phyloP scores from a whole-genome alignment of 1,284 basidiomycete genomes.

The Malassezia brasiliensis region DNA sequence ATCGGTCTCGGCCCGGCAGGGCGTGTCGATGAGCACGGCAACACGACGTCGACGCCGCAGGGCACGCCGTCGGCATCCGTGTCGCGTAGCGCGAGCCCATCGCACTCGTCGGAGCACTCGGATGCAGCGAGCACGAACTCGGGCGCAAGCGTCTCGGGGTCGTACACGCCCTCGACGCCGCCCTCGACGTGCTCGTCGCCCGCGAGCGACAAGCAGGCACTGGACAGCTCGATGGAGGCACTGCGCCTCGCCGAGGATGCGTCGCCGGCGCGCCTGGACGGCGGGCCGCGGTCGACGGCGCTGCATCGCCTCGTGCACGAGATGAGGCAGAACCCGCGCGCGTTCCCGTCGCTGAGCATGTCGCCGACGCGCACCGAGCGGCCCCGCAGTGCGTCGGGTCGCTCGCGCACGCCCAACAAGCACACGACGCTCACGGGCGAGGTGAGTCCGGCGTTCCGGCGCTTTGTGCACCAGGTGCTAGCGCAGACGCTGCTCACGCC shows the following conservation, averaged over 20 bases:
- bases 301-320: conserved; percentile 14
- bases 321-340: conserved; percentile 5
- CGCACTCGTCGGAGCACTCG: not conserved
- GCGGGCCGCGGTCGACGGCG: conserved; percentile 1
- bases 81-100: not conserved
- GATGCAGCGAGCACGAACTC: not conserved
- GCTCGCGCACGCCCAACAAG: conserved; percentile 18
- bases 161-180: not conserved
- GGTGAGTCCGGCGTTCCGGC: conserved; percentile 39
- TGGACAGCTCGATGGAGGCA: not conserved
- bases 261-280: not conserved
- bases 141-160: not conserved
- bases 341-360: conserved; percentile 10
- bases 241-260: not conserved
- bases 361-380: conserved; percentile 17
- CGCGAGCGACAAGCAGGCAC: not conserved
- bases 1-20: conserved; percentile 23
- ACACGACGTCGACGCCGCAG: not conserved
- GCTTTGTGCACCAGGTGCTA: conserved; percentile 43
- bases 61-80: not conserved
- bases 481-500: conserved; percentile 43
- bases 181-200: not conserved
- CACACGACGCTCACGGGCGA: conserved; percentile 19
- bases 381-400: conserved; percentile 19
- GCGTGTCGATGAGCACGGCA: not conserved